These are phyloP conservation scores for Nigrospora oryzae DNA, from an alignment of 2,329 filamentous ascomycete species.

Conservation along the genomic window DNA sequence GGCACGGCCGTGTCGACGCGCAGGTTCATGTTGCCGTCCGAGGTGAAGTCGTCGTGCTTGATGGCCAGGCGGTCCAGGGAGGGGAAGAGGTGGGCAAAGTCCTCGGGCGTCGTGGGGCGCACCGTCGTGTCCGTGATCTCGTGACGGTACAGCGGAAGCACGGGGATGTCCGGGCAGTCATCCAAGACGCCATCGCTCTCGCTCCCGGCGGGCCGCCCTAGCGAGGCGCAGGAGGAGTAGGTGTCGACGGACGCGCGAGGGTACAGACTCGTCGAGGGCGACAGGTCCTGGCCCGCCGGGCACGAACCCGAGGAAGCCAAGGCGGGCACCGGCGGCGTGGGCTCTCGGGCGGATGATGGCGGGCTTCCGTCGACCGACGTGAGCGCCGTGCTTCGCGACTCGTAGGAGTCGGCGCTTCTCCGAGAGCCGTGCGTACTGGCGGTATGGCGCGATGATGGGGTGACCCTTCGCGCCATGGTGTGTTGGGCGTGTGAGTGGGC, in stretches of 20 bases:
- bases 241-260: slow-evolving; percentile 63
- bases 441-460: slow-evolving; percentile 22
- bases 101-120: slow-evolving; percentile 68
- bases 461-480: slow-evolving; percentile 10
- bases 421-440: slow-evolving; percentile 30
- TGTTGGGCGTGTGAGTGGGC: slow-evolving; percentile 4
- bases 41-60: slow-evolving; percentile 80
- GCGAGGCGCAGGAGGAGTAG: slow-evolving; percentile 64
- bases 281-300: slow-evolving; percentile 21
- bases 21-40: slow-evolving; percentile 95
- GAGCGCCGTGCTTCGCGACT: slow-evolving; percentile 37
- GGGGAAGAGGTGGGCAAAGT: slow-evolving; percentile 81
- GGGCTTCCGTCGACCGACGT: slow-evolving; percentile 35
- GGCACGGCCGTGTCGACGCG: slow-evolving; percentile 73
- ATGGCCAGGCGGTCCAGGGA: slow-evolving; percentile 74
- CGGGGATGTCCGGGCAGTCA: slow-evolving; percentile 32
- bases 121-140: slow-evolving; percentile 58
- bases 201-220: slow-evolving; percentile 41
- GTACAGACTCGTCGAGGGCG: slow-evolving; percentile 32
- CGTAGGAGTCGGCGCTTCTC: slow-evolving; percentile 35
- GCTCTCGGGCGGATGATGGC: slow-evolving; percentile 26
- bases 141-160: slow-evolving; percentile 50
- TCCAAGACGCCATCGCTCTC: slow-evolving; percentile 25
- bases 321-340: slow-evolving; percentile 1
- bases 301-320: too few species aligned